Evolutionary conservation across 495 filamentous ascomycete species (phyloP).

Genomic region (Venustampulla echinocandica): DNA sequence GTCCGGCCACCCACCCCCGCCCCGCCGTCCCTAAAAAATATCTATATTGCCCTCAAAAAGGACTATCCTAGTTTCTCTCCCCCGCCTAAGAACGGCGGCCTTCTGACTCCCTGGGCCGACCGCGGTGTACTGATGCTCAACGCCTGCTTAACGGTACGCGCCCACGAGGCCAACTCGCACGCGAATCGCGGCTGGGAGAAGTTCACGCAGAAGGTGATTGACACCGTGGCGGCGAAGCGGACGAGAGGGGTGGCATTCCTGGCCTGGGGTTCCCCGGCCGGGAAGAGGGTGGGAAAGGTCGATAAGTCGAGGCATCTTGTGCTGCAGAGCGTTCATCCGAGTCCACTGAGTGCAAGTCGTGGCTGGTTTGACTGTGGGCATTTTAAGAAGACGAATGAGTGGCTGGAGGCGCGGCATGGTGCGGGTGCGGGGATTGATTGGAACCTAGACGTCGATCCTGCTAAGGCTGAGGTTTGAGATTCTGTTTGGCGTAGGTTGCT

Average conservation of each 20-base stretch:
- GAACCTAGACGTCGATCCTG: slow-evolving; percentile 60
- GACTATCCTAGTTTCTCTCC: slow-evolving; percentile 75
- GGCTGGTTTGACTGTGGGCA: slow-evolving; percentile 87
- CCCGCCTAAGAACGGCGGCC: slow-evolving; percentile 67
- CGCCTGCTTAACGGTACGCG: slow-evolving; percentile 83
- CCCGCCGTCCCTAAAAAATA: slow-evolving; percentile 82
- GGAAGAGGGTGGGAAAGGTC: slow-evolving; percentile 60
- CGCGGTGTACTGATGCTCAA: slow-evolving; percentile 87
- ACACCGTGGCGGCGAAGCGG: slow-evolving; percentile 67
- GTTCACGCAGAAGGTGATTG: slow-evolving; percentile 85
- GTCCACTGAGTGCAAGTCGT: slow-evolving; percentile 67
- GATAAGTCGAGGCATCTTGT: slow-evolving; percentile 66
- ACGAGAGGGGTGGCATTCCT: slow-evolving; percentile 82
- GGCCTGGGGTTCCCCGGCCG: slow-evolving; percentile 82
- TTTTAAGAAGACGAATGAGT: slow-evolving; percentile 84
- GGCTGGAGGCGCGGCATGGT: slow-evolving; percentile 72
- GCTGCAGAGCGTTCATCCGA: slow-evolving; percentile 80
- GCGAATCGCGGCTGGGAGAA: slow-evolving; percentile 79
- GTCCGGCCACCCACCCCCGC: slow-evolving; percentile 81
- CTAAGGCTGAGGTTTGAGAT: no score
- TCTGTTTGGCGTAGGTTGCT: no score
- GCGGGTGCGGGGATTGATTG: slow-evolving; percentile 75
- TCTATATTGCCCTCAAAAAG: slow-evolving; percentile 75
- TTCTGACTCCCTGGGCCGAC: slow-evolving; percentile 88
- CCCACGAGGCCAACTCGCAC: slow-evolving; percentile 78